Base-by-base conservation (phyloP, 1,139 yeast species). In the Williopsis jadinii region DNA sequence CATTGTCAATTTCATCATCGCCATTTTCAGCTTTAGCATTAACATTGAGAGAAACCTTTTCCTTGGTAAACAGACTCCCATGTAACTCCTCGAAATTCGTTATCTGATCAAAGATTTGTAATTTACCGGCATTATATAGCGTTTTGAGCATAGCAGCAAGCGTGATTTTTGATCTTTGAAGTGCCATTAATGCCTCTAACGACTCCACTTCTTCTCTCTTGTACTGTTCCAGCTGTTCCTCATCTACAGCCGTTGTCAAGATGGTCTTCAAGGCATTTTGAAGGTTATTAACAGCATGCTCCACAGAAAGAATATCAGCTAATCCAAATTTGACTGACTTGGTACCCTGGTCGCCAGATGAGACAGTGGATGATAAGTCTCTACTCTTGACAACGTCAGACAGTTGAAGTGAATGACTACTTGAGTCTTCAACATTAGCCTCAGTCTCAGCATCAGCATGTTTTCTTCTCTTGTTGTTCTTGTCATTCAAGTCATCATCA, bases 141-240 rank as follows among this genome's bases (percentile, higher is more conserved):
- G 80, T 63, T 54, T 81, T 80, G 46, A 86, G 59, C 44, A 70
- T 69, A 1, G 82, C 66, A 0, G 88, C 86, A 26, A 84, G 59
- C 38, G 70, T 71, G 27, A 85, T 59, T 43, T 81, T 72, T 46
- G 75, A 80, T 44, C 78, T 69, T 26, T 72, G 61, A 36, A 83
- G 57, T n/a, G 77, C 74, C 13, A 76, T 56, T 2, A 67, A 38
- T 6, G 64, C 47, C 37, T 66, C 66, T 3, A 58, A 56, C 1
- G 53, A 45, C 13, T 72, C 66, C 13, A 70, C 60, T 38, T 68
- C 70, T n/a, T 72, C 66, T 12, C 70, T 61, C 38, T 68, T 70
- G 45, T 69, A 55, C n/a, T 50, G 43, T 30, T 67, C 59, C 40
- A 78, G 63, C 40, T 71, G 63, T 34, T 67, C 60, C 6, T 64